Base-by-base conservation (phyloP, 2,329 filamentous ascomycete species). In the Amesomyces nigricolor region DNA sequence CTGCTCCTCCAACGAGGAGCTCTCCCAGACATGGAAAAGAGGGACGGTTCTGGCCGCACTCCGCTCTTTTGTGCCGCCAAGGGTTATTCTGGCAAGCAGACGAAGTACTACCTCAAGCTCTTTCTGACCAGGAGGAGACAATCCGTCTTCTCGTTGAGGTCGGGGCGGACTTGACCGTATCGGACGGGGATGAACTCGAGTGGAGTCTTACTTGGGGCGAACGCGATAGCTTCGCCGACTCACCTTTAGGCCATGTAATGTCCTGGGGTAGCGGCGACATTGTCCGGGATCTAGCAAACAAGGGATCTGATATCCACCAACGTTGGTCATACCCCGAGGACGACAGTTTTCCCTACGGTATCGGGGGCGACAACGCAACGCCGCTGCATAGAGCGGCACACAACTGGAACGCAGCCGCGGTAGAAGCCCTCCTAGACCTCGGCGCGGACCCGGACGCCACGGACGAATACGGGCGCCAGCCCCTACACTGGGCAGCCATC, bases 241-340 rank as follows among this genome's bases (percentile, higher is more conserved):
- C 47, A 16, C 39, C 48, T 16, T 26, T 51, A 4, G 38, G 48
- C 48, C 16, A 51, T 29, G 26, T 51, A 13, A 10, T 11, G n/a
- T 14, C 8, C 11, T 43, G 48, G 48, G 47, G 48, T 16, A 16
- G 39, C 39, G 48, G 16, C 48, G 48, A 37, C 16, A 43, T 51
- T 32, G 13, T 51, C 5, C 48, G 48, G 10, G 44, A 37, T 51
- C 26, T 51, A 16, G 39, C 19, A 8, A 17, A 39, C 38, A 51
- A 51, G 48, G 39, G 48, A 51, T 43, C 26, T 29, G 26, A 51
- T n/a, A 51, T 51, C 39, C 30, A 51, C 29, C 39, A 44, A 43
- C 38, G 16, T 14, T 22, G 13, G 30, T 37, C 48, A 44, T 51
- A 44, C 39, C 48, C 16, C 29, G 14, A 3, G 22, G 39, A 44